Percentiles rank a stretch among this genome's conserved stretches.
These are phyloP conservation scores for Mycotypha africana DNA, from an alignment of 371 early-diverging fungal genomes.

Conservation along the genomic window DNA sequence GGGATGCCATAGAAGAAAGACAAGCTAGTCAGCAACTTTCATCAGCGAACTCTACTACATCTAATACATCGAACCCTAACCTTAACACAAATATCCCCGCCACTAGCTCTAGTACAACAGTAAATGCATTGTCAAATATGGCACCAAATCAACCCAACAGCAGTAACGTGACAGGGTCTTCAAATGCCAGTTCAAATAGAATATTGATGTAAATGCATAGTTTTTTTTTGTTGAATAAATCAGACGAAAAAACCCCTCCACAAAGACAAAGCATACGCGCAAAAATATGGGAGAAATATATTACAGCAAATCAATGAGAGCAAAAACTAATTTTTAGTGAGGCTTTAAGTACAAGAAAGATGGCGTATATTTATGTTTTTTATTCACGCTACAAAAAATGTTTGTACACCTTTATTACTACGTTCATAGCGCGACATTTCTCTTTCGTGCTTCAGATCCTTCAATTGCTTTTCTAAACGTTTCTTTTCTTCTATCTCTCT, in stretches of 20 bases:
- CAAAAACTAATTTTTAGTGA: too few species aligned
- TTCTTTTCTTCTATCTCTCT: conserved; percentile 52
- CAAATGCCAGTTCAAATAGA: conserved; percentile 11
- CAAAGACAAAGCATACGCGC: too few species aligned
- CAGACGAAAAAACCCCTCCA: not conserved
- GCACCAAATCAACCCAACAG: conserved; percentile 3
- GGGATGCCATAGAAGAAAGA: conserved; percentile 83
- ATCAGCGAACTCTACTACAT: not conserved
- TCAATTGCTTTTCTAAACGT: conserved; percentile 39
- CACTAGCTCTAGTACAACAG: too few species aligned
- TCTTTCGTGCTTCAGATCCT: conserved; percentile 52
- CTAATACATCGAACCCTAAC: not conserved
- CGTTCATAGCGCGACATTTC: conserved; percentile 45
- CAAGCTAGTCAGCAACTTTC: conserved; percentile 25
- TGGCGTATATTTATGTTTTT: not conserved
- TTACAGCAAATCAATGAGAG: too few species aligned
- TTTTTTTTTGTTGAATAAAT: not conserved
- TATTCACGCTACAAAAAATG: conserved; percentile 18
- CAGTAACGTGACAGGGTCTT: not conserved
- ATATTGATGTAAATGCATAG: conserved; percentile 14
- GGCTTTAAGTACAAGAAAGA: too few species aligned
- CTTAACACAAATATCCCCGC: too few species aligned
- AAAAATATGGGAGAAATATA: too few species aligned
- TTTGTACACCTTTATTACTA: conserved; percentile 48
- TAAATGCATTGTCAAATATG: too few species aligned